Percentiles rank a stretch among this genome's conserved stretches.
Conservation (phyloP, 2,329 filamentous ascomycete genomes). For the Monosporascus sp. region DNA sequence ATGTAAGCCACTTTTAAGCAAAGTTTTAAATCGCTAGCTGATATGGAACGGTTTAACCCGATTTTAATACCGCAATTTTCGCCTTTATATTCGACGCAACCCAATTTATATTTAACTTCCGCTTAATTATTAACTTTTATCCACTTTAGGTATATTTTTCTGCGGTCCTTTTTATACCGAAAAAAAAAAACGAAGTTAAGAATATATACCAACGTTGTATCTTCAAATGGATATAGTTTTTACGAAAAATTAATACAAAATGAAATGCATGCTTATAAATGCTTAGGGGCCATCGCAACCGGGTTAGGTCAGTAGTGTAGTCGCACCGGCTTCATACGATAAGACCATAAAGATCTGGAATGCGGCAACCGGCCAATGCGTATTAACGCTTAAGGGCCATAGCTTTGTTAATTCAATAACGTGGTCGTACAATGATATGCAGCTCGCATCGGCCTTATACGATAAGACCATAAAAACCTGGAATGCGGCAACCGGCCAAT, state of each 20-base stretch:
- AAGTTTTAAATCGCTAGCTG: not conserved
- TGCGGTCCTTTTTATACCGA: constrained; percentile 26
- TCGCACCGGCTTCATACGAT: constrained; percentile 12
- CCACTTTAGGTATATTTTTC: constrained; percentile 29
- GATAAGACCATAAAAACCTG: too few species aligned
- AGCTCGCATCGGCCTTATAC: too few species aligned
- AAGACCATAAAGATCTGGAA: constrained; percentile 8
- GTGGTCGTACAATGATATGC: too few species aligned
- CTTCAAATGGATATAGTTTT: constrained; percentile 10
- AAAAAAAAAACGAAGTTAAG: constrained; percentile 19
- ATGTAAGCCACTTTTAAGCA: constrained; percentile 4
- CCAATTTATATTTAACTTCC: constrained; percentile 19
- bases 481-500: too few species aligned
- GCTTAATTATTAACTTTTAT: constrained; percentile 18
- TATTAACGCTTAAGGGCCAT: too few species aligned
- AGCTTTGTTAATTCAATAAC: too few species aligned
- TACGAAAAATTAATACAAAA: constrained; percentile 1
- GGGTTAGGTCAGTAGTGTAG: too few species aligned
- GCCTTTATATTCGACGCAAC: constrained; percentile 19
- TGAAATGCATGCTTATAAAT: constrained; percentile 8
- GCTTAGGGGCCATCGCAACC: too few species aligned
- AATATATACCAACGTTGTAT: constrained; percentile 9
- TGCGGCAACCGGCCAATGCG: not conserved
- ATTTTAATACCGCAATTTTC: constrained; percentile 1
- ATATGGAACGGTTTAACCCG: constrained; percentile 1